Evolutionary conservation across 1,284 basidiomycete species (phyloP).

Genomic region (Hymenochaete sp.): DNA sequence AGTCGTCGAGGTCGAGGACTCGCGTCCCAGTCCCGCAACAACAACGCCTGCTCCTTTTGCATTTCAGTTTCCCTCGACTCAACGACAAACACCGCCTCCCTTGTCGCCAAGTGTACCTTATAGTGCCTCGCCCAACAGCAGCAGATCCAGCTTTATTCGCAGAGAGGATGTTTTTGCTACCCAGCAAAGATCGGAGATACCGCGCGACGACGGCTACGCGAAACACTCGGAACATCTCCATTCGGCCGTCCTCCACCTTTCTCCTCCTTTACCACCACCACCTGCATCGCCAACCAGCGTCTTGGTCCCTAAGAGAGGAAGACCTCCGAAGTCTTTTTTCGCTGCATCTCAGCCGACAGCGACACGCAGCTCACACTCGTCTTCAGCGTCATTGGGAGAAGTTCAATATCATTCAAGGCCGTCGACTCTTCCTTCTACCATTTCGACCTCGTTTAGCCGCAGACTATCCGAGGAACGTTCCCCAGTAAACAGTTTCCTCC

Average conservation of each 20-base stretch:
- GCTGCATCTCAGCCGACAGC: constrained; percentile 15
- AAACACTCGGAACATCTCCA: too few relatives aligned
- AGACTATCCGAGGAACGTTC: too few relatives aligned
- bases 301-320: constrained; percentile 10
- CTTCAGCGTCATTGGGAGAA: constrained; percentile 21
- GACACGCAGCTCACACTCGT: constrained; percentile 15
- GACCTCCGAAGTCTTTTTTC: constrained; percentile 1
- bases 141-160: too few relatives aligned
- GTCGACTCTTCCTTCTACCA: constrained; percentile 9
- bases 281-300: constrained; percentile 10
- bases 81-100: constrained; percentile 11
- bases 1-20: too few relatives aligned
- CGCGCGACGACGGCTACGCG: too few relatives aligned
- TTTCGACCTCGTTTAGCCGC: too few relatives aligned
- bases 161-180: too few relatives aligned
- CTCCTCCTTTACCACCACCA: constrained; percentile 13
- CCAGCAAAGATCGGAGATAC: too few relatives aligned
- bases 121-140: too few relatives aligned
- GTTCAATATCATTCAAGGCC: constrained; percentile 19
- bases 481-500: background rate
- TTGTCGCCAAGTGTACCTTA: too few relatives aligned
- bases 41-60: constrained; percentile 9
- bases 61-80: constrained; percentile 3
- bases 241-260: too few relatives aligned
- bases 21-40: too few relatives aligned